These are phyloP conservation scores for Anaeramoeba flamelloides DNA, from an alignment of 78 protist genomes.

Conservation along the genomic window DNA sequence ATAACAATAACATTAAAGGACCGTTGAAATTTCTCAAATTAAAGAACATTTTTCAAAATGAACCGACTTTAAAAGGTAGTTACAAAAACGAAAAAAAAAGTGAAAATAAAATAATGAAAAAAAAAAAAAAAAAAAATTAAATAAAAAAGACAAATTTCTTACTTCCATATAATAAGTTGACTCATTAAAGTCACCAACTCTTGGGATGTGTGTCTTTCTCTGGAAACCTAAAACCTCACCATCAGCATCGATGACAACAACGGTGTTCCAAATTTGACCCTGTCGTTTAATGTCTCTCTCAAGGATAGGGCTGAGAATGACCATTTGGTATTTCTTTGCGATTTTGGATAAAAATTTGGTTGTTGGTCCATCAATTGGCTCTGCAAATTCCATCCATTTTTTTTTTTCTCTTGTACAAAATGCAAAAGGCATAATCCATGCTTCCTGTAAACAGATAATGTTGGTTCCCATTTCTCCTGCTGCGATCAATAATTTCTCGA, in stretches of 20 bases:
- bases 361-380: constrained; percentile 52
- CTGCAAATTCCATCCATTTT: constrained; percentile 77
- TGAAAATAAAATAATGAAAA: neutral
- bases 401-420: constrained; percentile 66
- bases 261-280: constrained; percentile 67
- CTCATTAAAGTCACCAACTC: constrained; percentile 89
- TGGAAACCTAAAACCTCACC: constrained; percentile 62
- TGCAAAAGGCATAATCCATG: constrained; percentile 74
- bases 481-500: constrained; percentile 50
- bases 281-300: constrained; percentile 61
- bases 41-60: too few species aligned
- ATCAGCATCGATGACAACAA: constrained; percentile 46
- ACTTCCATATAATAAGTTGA: constrained; percentile 78
- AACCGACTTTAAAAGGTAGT: too few species aligned
- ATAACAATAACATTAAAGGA: too few species aligned
- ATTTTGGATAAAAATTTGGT: constrained; percentile 28
- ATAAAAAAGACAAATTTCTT: too few species aligned
- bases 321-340: constrained; percentile 64
- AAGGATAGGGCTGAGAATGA: constrained; percentile 72
- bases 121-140: neutral
- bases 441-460: constrained; percentile 75
- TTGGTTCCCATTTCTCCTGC: constrained; percentile 66
- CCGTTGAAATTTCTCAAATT: too few species aligned
- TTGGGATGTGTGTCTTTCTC: constrained; percentile 80
- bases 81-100: too few species aligned